Evolutionary conservation across 805 yeast species (phyloP).

Genomic region (Candida glaebosa): DNA sequence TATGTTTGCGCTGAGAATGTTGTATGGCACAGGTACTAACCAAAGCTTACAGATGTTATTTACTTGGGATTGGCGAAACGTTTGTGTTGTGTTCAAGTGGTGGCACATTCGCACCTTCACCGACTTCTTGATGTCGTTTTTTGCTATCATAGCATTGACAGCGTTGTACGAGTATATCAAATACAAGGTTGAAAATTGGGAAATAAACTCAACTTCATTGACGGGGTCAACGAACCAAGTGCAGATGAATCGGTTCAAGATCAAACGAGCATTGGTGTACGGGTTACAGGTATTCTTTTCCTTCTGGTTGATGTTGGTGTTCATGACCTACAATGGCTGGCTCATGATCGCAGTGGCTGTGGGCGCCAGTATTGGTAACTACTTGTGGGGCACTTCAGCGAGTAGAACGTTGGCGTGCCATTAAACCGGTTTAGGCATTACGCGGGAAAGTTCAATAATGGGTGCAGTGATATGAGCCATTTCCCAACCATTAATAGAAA

Average conservation of each 20-base stretch:
- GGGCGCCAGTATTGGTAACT: slow-evolving; percentile 73
- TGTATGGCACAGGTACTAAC: background rate
- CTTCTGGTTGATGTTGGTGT: slow-evolving; percentile 71
- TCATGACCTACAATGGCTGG: slow-evolving; percentile 89
- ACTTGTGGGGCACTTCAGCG: slow-evolving; percentile 45
- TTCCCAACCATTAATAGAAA: background rate
- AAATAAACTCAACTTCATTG: slow-evolving; percentile 9
- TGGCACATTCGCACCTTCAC: slow-evolving; percentile 65
- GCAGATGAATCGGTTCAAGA: slow-evolving; percentile 13
- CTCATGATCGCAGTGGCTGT: slow-evolving; percentile 67
- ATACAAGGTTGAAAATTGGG: slow-evolving; percentile 26
- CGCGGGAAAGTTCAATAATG: no score
- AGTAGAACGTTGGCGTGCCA: slow-evolving; percentile 32
- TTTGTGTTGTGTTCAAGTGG: slow-evolving; percentile 73
- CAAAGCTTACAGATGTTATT: slow-evolving; percentile 51
- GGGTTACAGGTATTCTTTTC: slow-evolving; percentile 69
- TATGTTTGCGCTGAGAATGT: slow-evolving; percentile 18
- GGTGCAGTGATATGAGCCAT: no score
- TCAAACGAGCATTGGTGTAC: slow-evolving; percentile 45
- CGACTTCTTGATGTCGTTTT: slow-evolving; percentile 51
- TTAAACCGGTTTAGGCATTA: no score
- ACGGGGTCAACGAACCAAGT: slow-evolving; percentile 8
- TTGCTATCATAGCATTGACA: slow-evolving; percentile 46
- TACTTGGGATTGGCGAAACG: slow-evolving; percentile 72
- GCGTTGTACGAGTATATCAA: slow-evolving; percentile 62